phyloP scores from a whole-genome alignment of 768 basidiomycete genomes.

The Boletus coccyginus region DNA sequence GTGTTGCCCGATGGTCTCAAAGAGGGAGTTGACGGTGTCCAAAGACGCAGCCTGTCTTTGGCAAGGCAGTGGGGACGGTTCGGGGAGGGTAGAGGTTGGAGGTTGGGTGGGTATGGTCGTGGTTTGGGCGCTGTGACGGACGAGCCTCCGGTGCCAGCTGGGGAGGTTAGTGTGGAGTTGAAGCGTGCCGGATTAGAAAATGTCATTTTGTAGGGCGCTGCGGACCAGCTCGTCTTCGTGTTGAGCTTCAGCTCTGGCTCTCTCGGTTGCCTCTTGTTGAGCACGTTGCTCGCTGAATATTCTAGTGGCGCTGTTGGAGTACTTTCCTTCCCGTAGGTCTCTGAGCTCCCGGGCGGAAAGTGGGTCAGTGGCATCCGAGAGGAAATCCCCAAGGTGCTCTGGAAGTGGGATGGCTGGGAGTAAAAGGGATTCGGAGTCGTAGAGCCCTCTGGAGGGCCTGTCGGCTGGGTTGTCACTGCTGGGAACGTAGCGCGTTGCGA shows the following conservation, averaged over 20 bases:
- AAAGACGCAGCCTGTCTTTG: not conserved
- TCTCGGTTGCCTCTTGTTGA: not conserved
- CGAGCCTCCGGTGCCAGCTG: no score
- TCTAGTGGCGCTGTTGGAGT: not conserved
- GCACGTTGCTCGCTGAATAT: not conserved
- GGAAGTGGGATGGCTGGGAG: not conserved
- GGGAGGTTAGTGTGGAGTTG: not conserved
- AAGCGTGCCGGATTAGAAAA: rapidly evolving
- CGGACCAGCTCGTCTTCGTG: not conserved
- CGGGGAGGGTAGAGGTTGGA: not conserved
- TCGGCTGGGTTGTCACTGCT: not conserved
- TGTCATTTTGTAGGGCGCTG: not conserved
- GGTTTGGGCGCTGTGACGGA: not conserved
- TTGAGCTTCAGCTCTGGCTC: not conserved
- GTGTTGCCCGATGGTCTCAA: not conserved
- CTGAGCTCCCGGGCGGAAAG: not conserved
- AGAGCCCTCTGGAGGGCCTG: not conserved
- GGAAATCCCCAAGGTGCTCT: not conserved
- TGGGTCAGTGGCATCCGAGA: not conserved
- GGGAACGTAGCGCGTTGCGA: not conserved
- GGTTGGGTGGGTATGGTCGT: not conserved
- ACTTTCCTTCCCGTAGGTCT: not conserved
- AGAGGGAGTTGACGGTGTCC: not conserved
- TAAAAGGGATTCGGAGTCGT: not conserved
- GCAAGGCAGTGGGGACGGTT: not conserved